These are phyloP conservation scores for Pascua sp. DNA, from an alignment of 1,284 basidiomycete genomes.

Conservation along the genomic window DNA sequence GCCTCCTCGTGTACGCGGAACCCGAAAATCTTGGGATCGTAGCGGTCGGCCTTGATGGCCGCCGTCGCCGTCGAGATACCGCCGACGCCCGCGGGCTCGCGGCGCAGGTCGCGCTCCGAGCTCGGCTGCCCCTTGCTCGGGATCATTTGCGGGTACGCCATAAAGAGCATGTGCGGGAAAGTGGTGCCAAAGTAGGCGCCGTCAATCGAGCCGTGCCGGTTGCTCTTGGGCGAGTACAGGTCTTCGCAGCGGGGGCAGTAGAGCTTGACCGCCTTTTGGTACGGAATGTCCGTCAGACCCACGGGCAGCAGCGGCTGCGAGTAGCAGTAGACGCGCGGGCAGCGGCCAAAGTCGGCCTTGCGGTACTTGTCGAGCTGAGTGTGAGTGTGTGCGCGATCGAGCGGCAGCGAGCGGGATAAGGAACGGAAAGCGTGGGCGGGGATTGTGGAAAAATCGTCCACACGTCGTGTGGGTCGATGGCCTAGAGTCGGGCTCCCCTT, in stretches of 20 bases:
- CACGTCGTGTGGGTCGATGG: too few species aligned
- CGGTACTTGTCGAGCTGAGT: slow-evolving; percentile 92
- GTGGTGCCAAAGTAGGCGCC: slow-evolving; percentile 96
- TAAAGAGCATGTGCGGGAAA: slow-evolving; percentile 91
- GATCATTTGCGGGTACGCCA: slow-evolving; percentile 87
- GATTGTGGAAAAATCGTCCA: too few species aligned
- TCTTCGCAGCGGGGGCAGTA: slow-evolving; percentile 96
- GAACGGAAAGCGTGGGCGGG: too few species aligned
- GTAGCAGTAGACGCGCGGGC: slow-evolving; percentile 89
- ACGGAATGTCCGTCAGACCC: slow-evolving; percentile 86
- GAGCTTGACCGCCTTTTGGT: slow-evolving; percentile 94
- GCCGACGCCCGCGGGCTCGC: slow-evolving; percentile 31
- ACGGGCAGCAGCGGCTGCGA: slow-evolving; percentile 90
- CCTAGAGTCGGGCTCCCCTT: too few species aligned
- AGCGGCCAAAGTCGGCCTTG: slow-evolving; percentile 91
- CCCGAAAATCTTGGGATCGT: slow-evolving; percentile 86
- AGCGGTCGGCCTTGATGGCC: slow-evolving; percentile 81
- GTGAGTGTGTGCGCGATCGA: too few species aligned
- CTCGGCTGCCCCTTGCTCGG: slow-evolving; percentile 68
- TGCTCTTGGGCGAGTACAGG: slow-evolving; percentile 91
- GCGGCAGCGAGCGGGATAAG: neutral
- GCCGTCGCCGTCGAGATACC: slow-evolving; percentile 65
- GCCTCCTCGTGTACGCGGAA: slow-evolving; percentile 91
- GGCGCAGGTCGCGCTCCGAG: slow-evolving; percentile 48
- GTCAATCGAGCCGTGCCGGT: slow-evolving; percentile 89